Percentiles rank a stretch among this genome's conserved stretches.
Conservation (phyloP, 2,329 filamentous ascomycete genomes). For the Diplodia mutila region DNA sequence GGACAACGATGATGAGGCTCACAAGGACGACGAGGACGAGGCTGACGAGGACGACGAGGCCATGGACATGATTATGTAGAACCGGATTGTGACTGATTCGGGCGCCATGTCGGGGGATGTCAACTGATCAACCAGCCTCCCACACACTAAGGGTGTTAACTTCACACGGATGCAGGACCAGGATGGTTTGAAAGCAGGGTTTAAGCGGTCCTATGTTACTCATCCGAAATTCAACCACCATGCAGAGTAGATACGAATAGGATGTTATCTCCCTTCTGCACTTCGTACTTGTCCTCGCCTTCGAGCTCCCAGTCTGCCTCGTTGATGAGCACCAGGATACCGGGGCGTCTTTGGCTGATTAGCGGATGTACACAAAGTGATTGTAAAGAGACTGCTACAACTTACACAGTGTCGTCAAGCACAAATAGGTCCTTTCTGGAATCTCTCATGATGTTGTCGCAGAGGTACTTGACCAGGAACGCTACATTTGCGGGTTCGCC, state of each 20-base stretch:
- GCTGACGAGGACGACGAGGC: too few relatives aligned
- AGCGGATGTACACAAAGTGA: slow-evolving; percentile 24
- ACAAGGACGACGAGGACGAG: too few relatives aligned
- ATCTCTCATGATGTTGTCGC: slow-evolving; percentile 82
- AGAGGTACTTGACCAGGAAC: slow-evolving; percentile 78
- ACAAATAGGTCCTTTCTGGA: slow-evolving; percentile 86
- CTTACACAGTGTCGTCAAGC: slow-evolving; percentile 84
- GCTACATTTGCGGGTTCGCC: slow-evolving; percentile 69
- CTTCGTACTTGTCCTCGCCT: slow-evolving; percentile 86
- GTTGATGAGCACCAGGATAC: slow-evolving; percentile 95
- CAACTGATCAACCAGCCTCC: too few relatives aligned
- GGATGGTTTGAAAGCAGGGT: not conserved
- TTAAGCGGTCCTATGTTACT: not conserved
- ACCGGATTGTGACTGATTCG: too few relatives aligned
- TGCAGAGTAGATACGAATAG: slow-evolving; percentile 96
- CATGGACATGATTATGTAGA: too few relatives aligned
- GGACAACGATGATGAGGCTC: too few relatives aligned
- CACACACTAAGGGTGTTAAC: too few relatives aligned
- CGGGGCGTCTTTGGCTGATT: slow-evolving; percentile 71
- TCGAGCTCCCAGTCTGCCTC: slow-evolving; percentile 98
- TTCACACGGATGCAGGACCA: too few relatives aligned
- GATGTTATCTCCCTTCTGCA: slow-evolving; percentile 82
- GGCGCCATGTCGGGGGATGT: too few relatives aligned
- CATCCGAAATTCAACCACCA: slow-evolving; percentile 67
- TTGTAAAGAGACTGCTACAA: slow-evolving; percentile 32